Base-by-base conservation (phyloP, 2,329 filamentous ascomycete genomes). In the Pseudogymnoascus sp. region DNA sequence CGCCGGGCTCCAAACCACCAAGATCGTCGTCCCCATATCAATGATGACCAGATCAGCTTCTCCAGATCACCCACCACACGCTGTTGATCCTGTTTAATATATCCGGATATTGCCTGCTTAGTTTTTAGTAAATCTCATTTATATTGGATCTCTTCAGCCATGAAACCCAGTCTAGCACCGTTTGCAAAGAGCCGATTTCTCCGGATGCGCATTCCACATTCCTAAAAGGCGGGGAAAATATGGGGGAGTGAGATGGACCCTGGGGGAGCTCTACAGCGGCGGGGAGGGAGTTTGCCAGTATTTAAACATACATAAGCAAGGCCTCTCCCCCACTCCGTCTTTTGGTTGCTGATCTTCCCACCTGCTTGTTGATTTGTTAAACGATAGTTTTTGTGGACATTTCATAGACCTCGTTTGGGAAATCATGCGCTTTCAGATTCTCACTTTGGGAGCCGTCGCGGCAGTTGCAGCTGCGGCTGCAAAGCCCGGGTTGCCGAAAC, bases 371-470 rank as follows among this genome's bases (percentile, higher is more conserved):
- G 7, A 29, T 50, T 13, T 50, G 14, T 50, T 29, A n/a, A 29
- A 26, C 10, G 6, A 6, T 50, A 50, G 44, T 50, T 50, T 29
- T 29, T 7, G 21, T 50, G 14, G 44, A 50, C 3, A 31, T 19
- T 31, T 53, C n/a, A 3, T 29, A 53, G 47, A 31, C 47, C 47
- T 31, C 47, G n/a, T 31, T 53, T 31, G 8, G 47, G n/a, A 53
- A 31, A 53, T 31, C 8, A 53, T 53, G 47, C 47, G 47, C 26
- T 53, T 63, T 26, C 38, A 63, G 16, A 33, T 65, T 24, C 47
- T 67, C 19, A 64, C 65, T 61, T 44, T 65, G 29, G 63, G 44
- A 5, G 63, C 38, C 14, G 13, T 65, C 6, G 64, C 62, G 16
- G 59, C 47, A 8, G 47, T 53, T 53, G 47, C 47, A 53, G 16